Conservation (phyloP, 2,329 filamentous ascomycete species). For the Xylariaceae sp. region DNA sequence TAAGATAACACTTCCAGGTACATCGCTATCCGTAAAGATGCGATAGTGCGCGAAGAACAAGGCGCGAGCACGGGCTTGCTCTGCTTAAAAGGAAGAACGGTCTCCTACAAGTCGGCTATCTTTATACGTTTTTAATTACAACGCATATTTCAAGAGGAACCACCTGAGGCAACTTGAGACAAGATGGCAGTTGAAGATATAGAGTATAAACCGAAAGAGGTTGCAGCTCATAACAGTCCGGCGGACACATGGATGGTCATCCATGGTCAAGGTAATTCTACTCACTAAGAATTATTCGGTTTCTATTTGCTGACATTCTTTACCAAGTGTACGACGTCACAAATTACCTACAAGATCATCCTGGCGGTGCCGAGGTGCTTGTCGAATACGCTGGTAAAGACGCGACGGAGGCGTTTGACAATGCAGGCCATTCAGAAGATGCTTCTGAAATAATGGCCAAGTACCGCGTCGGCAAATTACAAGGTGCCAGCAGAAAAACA, state of each 20-base stretch:
- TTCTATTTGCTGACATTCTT: slow-evolving; percentile 2
- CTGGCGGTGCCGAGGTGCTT: slow-evolving; percentile 78
- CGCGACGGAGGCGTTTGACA: slow-evolving; percentile 80
- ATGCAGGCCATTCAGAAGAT: slow-evolving; percentile 79
- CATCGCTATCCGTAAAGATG: slow-evolving; percentile 2
- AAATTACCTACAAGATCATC: slow-evolving; percentile 64
- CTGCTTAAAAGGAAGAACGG: slow-evolving; percentile 16
- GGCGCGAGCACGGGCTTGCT: slow-evolving; percentile 10
- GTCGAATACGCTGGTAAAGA: slow-evolving; percentile 80
- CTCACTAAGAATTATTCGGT: not conserved
- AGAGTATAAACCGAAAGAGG: slow-evolving; percentile 47
- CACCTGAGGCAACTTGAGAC: not conserved
- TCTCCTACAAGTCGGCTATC: not conserved
- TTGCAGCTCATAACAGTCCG: slow-evolving; percentile 55
- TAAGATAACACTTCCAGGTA: not conserved
- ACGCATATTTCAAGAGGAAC: not conserved
- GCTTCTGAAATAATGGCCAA: slow-evolving; percentile 50
- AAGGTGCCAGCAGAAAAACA: slow-evolving; percentile 36
- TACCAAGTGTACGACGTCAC: slow-evolving; percentile 62
- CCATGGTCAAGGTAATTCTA: slow-evolving; percentile 56
- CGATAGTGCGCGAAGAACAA: not conserved
- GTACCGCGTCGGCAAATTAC: slow-evolving; percentile 47
- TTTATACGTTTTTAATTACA: not conserved
- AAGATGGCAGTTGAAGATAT: slow-evolving; percentile 29
- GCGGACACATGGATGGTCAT: slow-evolving; percentile 61